Evolutionary conservation across 106 monocot genomes (phyloP), one percentile per base, ranked within the genome.

Genomic region (Alisma plantagoaquatica): DNA sequence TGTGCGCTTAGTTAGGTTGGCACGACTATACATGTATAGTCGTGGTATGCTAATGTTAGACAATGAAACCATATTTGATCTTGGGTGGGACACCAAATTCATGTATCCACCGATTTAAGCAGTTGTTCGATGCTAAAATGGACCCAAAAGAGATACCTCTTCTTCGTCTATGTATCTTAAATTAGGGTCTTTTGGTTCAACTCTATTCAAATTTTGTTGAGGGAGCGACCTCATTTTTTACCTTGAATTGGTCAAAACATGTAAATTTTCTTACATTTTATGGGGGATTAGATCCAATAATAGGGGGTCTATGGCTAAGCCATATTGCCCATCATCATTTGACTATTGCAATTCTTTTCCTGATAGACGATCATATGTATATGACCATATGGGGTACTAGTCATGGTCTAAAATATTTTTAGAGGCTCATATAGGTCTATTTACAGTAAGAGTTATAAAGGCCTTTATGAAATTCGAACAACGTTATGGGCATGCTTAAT

Each of bases 201-300:
- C 46, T 46, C 5, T 46, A 19, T 46, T 17, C 46, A 10, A 46
- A 18, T 46, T 46, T 46, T 46, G 46, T 17, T 46, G 14, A 38
- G 35, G 46, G 46, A 46, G 46, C 10, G n/a, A 46, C 5, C 46
- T 4, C 46, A 11, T 19, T 46, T 46, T 17, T 46, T 19, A 19
- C 46, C 10, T 46, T 46, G 46, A 46, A 46, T 46, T 46, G 19
- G 46, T 15, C 46, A 46, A 46, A 46, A 46, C 19, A 46, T 18
- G 18, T 46, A 18, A 17, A 46, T 46, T 46, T 46, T 46, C 18
- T 46, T 11, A 46, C 12, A 14, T 46, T 46, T 15, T 17, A 17
- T 17, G 18, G 46, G 5, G 18, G 46, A 46, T 46, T 46, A 46
- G 5, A 46, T 46, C 46, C 46, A 11, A 46, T 46, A 46, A 46